Base-by-base conservation (phyloP, 2,329 filamentous ascomycete species). In the Trichoderma polysporum region DNA sequence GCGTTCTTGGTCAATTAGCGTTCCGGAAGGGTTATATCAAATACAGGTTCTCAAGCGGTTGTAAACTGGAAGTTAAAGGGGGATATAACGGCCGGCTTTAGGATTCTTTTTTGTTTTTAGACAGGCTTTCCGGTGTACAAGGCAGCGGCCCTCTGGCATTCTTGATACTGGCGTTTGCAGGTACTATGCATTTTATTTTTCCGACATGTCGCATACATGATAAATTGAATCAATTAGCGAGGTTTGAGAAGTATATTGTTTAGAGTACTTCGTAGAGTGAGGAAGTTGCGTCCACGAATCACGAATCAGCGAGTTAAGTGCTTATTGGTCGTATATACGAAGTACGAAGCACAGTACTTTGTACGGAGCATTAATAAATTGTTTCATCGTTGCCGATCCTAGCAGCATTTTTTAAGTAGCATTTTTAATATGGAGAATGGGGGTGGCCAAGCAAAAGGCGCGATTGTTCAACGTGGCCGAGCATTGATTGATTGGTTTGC, bases 1-100 rank as follows among this genome's bases (percentile, higher is more conserved):
- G 78, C 77, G 69, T 90, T 90, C 63, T 64, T 13, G 39, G 69
- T 74, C 35, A 61, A 50, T 13, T 72, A 50, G 29, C 25, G 33
- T n/a, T 57, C 33, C 22, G 19, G 25, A n/a, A 12, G 13, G n/a
- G 35, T 22, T 35, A 25, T 57, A 37, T 15, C 39, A 10, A 37
- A 41, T 33, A 27, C 33, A 25, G 31, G 31, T 15, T 37, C 6
- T 19, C n/a, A 45, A 45, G 41, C 41, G 41, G n/a, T 12, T 45
- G 41, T 10, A 8, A 45, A 17, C 8, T 5, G 15, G 37, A 39
- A 41, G 4, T 45, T 22, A 45, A 22, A n/a, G 39, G n/a, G 19
- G 9, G 22, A 9, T 12, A 45, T 19, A 45, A 19, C 41, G 41
- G 22, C 9, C 41, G 41, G 22, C 9, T 45, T 45, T 45, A 45